Base-by-base conservation (phyloP, 192 early-diverging fungal genomes). In the Backusella luteola region DNA sequence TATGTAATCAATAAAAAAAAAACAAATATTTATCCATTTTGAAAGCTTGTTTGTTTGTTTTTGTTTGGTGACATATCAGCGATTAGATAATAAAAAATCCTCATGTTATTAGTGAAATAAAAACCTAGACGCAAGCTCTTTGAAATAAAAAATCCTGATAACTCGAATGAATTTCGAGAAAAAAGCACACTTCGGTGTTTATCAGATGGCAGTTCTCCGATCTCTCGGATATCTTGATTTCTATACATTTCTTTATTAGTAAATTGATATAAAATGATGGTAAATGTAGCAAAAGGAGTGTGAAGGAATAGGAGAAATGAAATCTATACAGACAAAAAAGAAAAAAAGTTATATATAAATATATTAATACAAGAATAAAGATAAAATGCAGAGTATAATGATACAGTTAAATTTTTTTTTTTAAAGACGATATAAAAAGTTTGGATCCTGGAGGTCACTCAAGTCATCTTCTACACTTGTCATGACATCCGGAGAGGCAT, bases 351-450 rank as follows among this genome's bases (percentile, higher is more conserved):
- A 26, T 8, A 23, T 59, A 59, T 26, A 59, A 8, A 59, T 29
- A 63, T 29, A 63, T 26, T 63, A 29, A 29, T 63, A 59, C 53
- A 63, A 14, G 2, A 29, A 12, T 23, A 63, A 63, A 63, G n/a
- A 29, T 26, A 63, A 63, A 29, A 63, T 63, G 56, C 56, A 59
- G 53, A 11, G 23, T 59, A 23, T 23, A 59, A 59, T 59, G 23
- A 26, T 59, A 59, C 21, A 59, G 11, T 21, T 59, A 26, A 59
- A 3, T 59, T 0, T 59, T 26, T 53, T 26, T 53, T 53, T 41
- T 68, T 66, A 75, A n/a, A 75, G 66, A 1, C 66, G 39, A 75
- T 75, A 75, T 35, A 75, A 42, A 67, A 75, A 68, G n/a, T 75
- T 75, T 19, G 63, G 41, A 34, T 75, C 63, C 7, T 67, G 41